phyloP scores from a whole-genome alignment of 73 alveolate genomes.

The Paramecium tetraurelia region DNA sequence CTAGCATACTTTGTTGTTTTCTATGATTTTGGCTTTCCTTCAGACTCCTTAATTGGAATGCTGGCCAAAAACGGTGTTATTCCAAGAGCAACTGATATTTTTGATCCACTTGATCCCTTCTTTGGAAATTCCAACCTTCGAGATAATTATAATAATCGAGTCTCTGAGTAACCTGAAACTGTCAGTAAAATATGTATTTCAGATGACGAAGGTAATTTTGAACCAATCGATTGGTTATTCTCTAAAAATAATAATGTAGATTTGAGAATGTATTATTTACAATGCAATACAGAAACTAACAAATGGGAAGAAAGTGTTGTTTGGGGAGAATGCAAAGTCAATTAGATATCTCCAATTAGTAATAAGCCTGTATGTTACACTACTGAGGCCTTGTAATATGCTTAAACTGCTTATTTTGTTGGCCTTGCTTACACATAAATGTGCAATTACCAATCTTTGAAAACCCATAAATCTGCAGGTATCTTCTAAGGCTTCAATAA shows the following conservation, averaged over 20 bases:
- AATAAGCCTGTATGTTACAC: constrained; percentile 75
- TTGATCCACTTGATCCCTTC: constrained; percentile 56
- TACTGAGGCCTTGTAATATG: constrained; percentile 89
- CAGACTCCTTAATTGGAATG: constrained; percentile 46
- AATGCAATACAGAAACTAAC: constrained; percentile 10
- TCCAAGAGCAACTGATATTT: constrained; percentile 65
- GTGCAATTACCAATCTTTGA: constrained; percentile 76
- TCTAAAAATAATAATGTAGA: constrained; percentile 58
- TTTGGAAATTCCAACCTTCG: constrained; percentile 65
- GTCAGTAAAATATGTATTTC: not conserved
- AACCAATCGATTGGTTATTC: constrained; percentile 56
- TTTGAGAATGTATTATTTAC: constrained; percentile 63
- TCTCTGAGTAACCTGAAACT: not conserved
- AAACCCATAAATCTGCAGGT: constrained; percentile 66
- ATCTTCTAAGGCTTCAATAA: not conserved
- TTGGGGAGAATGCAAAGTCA: constrained; percentile 76
- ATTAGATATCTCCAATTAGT: constrained; percentile 49
- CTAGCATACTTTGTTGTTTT: constrained; percentile 68
- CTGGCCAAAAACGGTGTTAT: constrained; percentile 61
- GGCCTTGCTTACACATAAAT: constrained; percentile 77
- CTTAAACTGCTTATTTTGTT: constrained; percentile 81
- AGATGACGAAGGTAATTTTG: not conserved
- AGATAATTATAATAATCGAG: not conserved
- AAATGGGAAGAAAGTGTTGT: not conserved
- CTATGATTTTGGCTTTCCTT: constrained; percentile 85